Evolutionary conservation across 2,329 filamentous ascomycete species (phyloP), one percentile per base, ranked within the genome.

Genomic region (Bipolaris gigantea): DNA sequence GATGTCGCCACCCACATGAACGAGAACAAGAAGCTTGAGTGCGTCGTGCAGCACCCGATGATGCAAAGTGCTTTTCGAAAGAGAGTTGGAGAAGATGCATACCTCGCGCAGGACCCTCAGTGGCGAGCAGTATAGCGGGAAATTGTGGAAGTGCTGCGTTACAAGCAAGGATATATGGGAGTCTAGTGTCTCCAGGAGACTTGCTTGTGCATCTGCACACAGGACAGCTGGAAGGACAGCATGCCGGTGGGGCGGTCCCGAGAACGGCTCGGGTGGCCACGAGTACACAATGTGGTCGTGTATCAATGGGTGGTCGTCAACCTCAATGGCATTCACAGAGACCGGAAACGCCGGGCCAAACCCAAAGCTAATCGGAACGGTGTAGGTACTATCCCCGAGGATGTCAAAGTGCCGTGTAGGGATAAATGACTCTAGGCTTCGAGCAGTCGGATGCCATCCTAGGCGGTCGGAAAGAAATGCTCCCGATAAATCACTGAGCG

Each of bases 1-100:
- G n/a, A 74, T 67, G 27, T 75, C 70, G 16, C 71, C 72, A 16
- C 72, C 72, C 11, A 74, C 68, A 38, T 76, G 74, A 3, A 76
- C 70, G 1, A 76, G 64, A n/a, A 73, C 66, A 7, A 76, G 68
- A 0, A 76, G 62, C 53, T 76, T 75, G 3, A 76, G 64, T 0
- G 72, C 66, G 39, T 73, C 66, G 11, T 63, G 61, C 0, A 76
- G 62, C n/a, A 70, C 60, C 5, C 53, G 61, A 4, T 57, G 53
- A n/a, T 67, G 55, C 2, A 60, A 7, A 2, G 60, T 55, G 21
- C 45, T 61, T 27, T 49, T 36, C 2, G 61, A 52, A 1, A 70
- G 55, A 2, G 62, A 64, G 16, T 64, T 63, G n/a, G 59, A 72
- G 49, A 72, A 70, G 8, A 66, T 56, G 45, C 75, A 75, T 2